Conservation (phyloP, 305 asterid species). For the Fraxinus latifolia region DNA sequence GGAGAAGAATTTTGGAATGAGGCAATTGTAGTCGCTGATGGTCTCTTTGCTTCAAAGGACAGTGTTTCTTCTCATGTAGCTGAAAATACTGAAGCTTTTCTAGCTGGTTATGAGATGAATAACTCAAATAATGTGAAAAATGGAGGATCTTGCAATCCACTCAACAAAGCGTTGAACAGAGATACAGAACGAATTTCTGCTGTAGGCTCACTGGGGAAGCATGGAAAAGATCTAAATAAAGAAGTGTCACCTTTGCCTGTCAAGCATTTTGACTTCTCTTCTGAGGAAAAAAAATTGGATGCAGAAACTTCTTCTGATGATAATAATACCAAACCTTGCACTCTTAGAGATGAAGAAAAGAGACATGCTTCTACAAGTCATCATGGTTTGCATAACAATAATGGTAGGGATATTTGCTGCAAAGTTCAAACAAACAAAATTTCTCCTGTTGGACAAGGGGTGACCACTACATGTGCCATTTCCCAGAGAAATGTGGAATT, state of each 20-base stretch:
- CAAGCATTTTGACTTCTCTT: slow-evolving; percentile 84
- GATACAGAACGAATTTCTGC: slow-evolving; percentile 34
- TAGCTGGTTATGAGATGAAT: slow-evolving; percentile 33
- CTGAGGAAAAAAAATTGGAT: slow-evolving; percentile 47
- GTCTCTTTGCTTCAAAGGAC: slow-evolving; percentile 49
- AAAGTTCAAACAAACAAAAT: slow-evolving; percentile 29
- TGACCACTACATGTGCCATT: slow-evolving; percentile 27
- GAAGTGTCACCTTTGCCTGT: slow-evolving; percentile 87
- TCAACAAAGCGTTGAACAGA: slow-evolving; percentile 25
- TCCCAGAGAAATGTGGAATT: slow-evolving; percentile 31
- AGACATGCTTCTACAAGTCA: slow-evolving; percentile 32
- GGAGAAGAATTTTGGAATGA: slow-evolving; percentile 98
- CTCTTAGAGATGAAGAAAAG: slow-evolving; percentile 28
- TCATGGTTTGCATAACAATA: slow-evolving; percentile 24
- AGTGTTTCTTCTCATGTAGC: slow-evolving; percentile 40
- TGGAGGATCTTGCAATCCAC: slow-evolving; percentile 31
- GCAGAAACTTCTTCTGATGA: slow-evolving; percentile 33
- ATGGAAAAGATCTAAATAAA: slow-evolving; percentile 47
- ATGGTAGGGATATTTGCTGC: slow-evolving; percentile 16
- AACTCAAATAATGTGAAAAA: slow-evolving; percentile 39
- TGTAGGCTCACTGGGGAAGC: slow-evolving; percentile 38
- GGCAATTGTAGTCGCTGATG: slow-evolving; percentile 90
- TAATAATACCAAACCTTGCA: slow-evolving; percentile 31
- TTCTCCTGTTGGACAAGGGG: slow-evolving; percentile 33
- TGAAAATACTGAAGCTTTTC: slow-evolving; percentile 31